phyloP scores from a whole-genome alignment of 2,329 filamentous ascomycete genomes.

The Pestalotiopsis sp. region DNA sequence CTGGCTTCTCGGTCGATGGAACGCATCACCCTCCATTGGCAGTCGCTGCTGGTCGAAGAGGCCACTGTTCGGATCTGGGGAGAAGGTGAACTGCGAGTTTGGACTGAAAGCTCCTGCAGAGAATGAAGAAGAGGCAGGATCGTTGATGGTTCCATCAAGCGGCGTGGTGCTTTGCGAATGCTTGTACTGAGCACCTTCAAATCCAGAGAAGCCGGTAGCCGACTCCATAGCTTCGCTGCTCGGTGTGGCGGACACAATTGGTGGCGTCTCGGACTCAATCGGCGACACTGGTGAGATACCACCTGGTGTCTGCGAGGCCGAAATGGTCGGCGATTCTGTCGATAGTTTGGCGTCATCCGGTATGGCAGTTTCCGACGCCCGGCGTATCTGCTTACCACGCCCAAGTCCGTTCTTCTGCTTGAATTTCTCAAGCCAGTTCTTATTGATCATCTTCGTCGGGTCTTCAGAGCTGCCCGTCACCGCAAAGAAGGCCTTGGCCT shows the following conservation, averaged over 20 bases:
- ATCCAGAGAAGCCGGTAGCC: conserved; percentile 62
- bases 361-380: conserved; percentile 72
- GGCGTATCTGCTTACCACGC: conserved; percentile 52
- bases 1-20: conserved; percentile 81
- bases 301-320: conserved; percentile 63
- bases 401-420: conserved; percentile 79
- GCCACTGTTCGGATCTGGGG: conserved; percentile 71
- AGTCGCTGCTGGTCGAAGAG: conserved; percentile 58
- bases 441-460: conserved; percentile 71
- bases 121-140: conserved; percentile 67
- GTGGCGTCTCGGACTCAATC: conserved; percentile 64
- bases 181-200: conserved; percentile 56
- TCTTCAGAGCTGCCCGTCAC: conserved; percentile 70
- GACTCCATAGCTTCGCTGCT: conserved; percentile 72
- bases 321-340: conserved; percentile 55
- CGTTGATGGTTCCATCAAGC: conserved; percentile 68
- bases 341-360: conserved; percentile 65
- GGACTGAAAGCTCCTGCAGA: conserved; percentile 75
- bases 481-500: conserved; percentile 78
- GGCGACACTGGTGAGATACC: conserved; percentile 77
- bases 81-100: conserved; percentile 74
- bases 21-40: conserved; percentile 48
- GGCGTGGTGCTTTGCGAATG: conserved; percentile 71
- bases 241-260: conserved; percentile 70
- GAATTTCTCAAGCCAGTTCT: conserved; percentile 91